A percentile compares a stretch with the other conserved stretches of the same genome.
Conservation (phyloP, 1,284 basidiomycete species). For the Trametes polyzona region DNA sequence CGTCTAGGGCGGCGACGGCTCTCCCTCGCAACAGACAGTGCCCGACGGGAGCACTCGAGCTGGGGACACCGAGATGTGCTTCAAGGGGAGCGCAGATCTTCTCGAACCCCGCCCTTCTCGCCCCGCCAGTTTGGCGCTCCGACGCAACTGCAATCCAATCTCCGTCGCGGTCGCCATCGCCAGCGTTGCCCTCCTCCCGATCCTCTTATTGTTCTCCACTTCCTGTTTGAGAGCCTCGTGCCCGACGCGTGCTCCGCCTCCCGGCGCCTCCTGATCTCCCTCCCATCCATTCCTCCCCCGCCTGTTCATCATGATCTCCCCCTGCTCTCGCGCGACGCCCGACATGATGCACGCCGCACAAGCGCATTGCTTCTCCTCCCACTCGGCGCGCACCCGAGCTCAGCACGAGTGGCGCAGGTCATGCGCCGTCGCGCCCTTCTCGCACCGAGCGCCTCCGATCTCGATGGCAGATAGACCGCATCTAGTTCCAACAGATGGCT, state of each 20-base stretch:
- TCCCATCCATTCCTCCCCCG: slow-evolving; percentile 2
- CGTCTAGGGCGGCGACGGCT: slow-evolving; percentile 7
- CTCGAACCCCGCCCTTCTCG: not conserved
- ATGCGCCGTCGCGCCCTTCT: slow-evolving; percentile 10
- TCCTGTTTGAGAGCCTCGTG: slow-evolving; percentile 31
- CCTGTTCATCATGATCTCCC: slow-evolving; percentile 15
- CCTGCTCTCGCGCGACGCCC: slow-evolving; percentile 4
- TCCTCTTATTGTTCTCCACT: slow-evolving; percentile 33
- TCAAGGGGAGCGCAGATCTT: not conserved
- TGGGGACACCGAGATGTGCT: too few species aligned
- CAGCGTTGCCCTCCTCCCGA: slow-evolving; percentile 24
- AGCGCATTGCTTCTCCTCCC: not conserved
- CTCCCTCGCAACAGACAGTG: slow-evolving; percentile 23
- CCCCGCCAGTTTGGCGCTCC: slow-evolving; percentile 19
- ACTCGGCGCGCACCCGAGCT: not conserved
- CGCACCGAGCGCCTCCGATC: not conserved
- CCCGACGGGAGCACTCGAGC: slow-evolving; percentile 22
- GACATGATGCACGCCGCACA: slow-evolving; percentile 1
- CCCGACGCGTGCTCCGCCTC: slow-evolving; percentile 12
- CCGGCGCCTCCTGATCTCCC: not conserved
- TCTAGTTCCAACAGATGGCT: slow-evolving; percentile 13
- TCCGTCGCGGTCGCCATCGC: slow-evolving; percentile 19
- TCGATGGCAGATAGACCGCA: slow-evolving; percentile 2
- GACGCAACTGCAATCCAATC: slow-evolving; percentile 13
- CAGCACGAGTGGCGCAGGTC: not conserved